Evolutionary conservation across 2,329 filamentous ascomycete genomes (phyloP), one percentile per base, ranked within the genome.

Genomic region (Drechslera avenae): DNA sequence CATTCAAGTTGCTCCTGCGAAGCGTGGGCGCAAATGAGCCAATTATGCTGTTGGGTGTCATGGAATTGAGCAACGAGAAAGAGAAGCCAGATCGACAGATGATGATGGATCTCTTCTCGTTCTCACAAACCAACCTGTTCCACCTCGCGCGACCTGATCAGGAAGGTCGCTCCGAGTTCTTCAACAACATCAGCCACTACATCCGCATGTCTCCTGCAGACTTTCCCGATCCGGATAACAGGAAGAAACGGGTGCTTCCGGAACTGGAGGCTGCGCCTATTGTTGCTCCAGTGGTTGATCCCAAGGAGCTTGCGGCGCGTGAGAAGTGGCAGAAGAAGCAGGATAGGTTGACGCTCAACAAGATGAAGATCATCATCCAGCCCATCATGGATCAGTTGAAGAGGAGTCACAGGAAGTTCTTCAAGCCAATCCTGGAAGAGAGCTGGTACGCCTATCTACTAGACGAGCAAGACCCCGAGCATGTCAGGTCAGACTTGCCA

Each of bases 381-480:
- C 91, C 90, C 2, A 90, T 97, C 61, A 97, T 99, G 91, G 93
- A 99, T 62, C 91, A 97, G 74, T 90, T 99, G 69, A 94, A 96
- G 72, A 81, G 82, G 55, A 91, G 89, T 69, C 96, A 96, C 76
- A 90, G 88, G 69, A 91, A 91, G 61, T 97, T 97, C 75, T 84
- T 91, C 54, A 85, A 86, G 47, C 87, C 90, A 1, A 84, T 69
- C 6, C 87, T 99, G 54, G 85, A 90, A 2, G 86, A 90, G 43
- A 73, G 76, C 9, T 83, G 86, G 57, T 91, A 95, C 52, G 81
- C 86, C 16, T 96, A 97, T 70, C 79, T 97, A 1, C 90, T 90
- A 65, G 86, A 91, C 21, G 93, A 97, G 70, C 83, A 86, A 31
- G 86, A 96, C 60, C 90, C 91, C 8, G 84, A 80, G 21, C 74